phyloP scores from a whole-genome alignment of 805 yeast species.

The Metschnikowia hibisci region DNA sequence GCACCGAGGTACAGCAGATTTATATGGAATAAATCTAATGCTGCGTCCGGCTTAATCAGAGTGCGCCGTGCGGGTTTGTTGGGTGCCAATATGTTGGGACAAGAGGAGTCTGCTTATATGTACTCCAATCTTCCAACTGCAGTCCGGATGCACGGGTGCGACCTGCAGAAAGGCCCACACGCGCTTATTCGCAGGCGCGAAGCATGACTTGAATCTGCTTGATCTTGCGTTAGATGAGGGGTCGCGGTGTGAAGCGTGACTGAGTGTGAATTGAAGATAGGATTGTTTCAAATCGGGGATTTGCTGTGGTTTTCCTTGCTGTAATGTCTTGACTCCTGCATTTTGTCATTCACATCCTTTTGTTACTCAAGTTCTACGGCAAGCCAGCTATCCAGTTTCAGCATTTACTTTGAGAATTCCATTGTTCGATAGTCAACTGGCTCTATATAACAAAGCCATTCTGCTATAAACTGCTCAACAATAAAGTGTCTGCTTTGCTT shows the following conservation, averaged over 20 bases:
- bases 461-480: no score
- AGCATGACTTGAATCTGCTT: conserved; percentile 4
- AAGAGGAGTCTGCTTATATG: background rate
- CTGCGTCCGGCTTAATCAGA: background rate
- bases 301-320: no score
- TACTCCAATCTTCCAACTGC: background rate
- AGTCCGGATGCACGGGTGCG: background rate
- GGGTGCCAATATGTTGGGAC: conserved; percentile 4
- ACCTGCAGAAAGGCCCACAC: background rate
- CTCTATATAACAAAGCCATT: no score
- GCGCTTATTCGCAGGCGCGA: conserved; percentile 1
- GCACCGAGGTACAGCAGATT: conserved; percentile 1
- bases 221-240: background rate
- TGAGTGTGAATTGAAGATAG: no score
- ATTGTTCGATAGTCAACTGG: no score
- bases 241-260: background rate
- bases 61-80: conserved; percentile 2
- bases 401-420: no score
- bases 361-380: no score
- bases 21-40: background rate
- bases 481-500: no score
- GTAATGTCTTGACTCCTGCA: no score
- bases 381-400: no score
- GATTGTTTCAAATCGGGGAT: no score
- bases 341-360: no score